A percentile compares a stretch with the other conserved stretches of the same genome.
phyloP scores from a whole-genome alignment of 345 rosid species.

The Litchi chinensis region DNA sequence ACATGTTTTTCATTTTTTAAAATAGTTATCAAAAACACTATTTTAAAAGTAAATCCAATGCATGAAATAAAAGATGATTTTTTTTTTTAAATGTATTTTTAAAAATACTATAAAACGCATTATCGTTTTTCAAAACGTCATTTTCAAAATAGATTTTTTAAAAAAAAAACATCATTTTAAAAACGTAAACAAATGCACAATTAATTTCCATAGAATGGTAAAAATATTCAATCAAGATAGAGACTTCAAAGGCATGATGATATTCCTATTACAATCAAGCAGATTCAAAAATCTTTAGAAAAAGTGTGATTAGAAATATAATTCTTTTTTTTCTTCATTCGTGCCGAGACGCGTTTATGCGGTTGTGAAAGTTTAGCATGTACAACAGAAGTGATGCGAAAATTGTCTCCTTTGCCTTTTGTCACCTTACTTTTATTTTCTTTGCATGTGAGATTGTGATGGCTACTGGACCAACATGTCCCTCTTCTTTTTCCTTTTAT shows the following conservation, averaged over 20 bases:
- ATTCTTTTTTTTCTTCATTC: background rate
- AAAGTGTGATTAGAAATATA: background rate
- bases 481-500: background rate
- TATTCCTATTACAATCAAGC: background rate
- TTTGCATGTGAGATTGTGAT: slow-evolving; percentile 30
- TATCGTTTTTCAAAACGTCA: too few species aligned
- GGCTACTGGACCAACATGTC: slow-evolving; percentile 25
- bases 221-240: background rate
- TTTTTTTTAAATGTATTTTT: too few species aligned
- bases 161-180: too few species aligned
- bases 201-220: background rate
- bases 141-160: too few species aligned
- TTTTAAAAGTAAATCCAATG: too few species aligned
- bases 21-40: too few species aligned
- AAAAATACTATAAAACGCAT: too few species aligned
- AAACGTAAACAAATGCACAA: too few species aligned
- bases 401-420: slow-evolving; percentile 3
- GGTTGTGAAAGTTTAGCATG: background rate
- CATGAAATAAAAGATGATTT: too few species aligned
- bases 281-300: background rate
- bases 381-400: slow-evolving; percentile 2
- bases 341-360: slow-evolving; percentile 19
- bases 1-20: too few species aligned
- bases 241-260: background rate
- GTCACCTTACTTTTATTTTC: slow-evolving; percentile 9